Conservation (phyloP, 2,329 filamentous ascomycete species). For the Sporothrix mexicana region DNA sequence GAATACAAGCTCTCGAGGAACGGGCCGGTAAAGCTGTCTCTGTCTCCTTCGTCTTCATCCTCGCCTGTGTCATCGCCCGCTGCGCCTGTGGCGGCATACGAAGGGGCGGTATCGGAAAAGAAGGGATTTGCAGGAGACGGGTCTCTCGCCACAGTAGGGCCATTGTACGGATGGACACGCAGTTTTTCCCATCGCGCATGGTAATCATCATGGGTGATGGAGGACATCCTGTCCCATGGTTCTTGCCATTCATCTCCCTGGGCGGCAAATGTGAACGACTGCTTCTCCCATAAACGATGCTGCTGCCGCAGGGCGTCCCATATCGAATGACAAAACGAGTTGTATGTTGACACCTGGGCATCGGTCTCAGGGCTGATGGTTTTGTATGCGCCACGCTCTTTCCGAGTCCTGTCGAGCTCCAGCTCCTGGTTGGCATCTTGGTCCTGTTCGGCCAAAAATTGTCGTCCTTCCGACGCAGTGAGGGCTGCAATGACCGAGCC, state of each 20-base stretch:
- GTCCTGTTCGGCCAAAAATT: too few relatives aligned
- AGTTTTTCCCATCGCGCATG: background rate
- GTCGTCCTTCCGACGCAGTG: too few relatives aligned
- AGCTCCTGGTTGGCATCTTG: background rate
- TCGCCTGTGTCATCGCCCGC: too few relatives aligned
- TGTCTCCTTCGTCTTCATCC: too few relatives aligned
- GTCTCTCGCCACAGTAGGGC: too few relatives aligned
- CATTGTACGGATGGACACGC: too few relatives aligned
- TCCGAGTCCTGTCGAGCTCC: background rate
- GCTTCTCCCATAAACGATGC: background rate
- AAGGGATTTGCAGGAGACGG: too few relatives aligned
- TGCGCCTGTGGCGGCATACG: too few relatives aligned
- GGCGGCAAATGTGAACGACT: background rate
- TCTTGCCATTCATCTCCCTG: background rate
- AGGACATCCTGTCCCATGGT: background rate
- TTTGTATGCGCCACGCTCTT: background rate
- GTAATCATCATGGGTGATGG: background rate
- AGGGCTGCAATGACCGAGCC: background rate
- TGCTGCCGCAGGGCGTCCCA: background rate
- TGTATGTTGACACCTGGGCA: background rate
- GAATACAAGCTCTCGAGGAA: background rate
- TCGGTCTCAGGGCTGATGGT: background rate
- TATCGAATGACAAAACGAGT: background rate
- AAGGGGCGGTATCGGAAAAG: too few relatives aligned
- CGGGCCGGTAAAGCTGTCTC: background rate